Evolutionary conservation across 1,139 yeast genomes (phyloP).

Genomic region (Candida anutae): DNA sequence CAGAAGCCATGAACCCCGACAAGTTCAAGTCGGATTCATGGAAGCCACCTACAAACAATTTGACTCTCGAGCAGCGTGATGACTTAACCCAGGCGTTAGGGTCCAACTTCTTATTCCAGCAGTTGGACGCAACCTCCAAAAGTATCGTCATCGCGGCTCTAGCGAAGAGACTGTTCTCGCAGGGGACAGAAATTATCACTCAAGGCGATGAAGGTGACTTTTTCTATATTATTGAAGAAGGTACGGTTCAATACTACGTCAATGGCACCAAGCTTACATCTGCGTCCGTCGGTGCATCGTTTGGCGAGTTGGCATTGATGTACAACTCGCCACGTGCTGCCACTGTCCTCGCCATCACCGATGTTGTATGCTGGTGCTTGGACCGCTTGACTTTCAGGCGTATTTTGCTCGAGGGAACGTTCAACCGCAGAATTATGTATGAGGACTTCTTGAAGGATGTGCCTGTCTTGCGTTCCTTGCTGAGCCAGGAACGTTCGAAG

Average conservation of each 20-base stretch:
- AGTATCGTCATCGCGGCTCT: slow-evolving; percentile 76
- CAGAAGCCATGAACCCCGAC: slow-evolving; percentile 63
- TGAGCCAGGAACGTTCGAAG: slow-evolving; percentile 81
- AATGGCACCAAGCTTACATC: slow-evolving; percentile 67
- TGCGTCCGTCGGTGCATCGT: slow-evolving; percentile 79
- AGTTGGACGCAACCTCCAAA: slow-evolving; percentile 66
- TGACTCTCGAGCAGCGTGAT: slow-evolving; percentile 54
- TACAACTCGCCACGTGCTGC: slow-evolving; percentile 98
- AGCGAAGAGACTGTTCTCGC: slow-evolving; percentile 56
- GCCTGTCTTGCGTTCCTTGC: slow-evolving; percentile 63
- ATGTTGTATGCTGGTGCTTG: slow-evolving; percentile 73
- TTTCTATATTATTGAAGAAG: slow-evolving; percentile 82
- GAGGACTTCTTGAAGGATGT: slow-evolving; percentile 86
- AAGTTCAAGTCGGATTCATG: slow-evolving; percentile 52
- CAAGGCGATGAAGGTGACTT: slow-evolving; percentile 98
- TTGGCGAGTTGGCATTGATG: slow-evolving; percentile 96
- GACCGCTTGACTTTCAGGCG: slow-evolving; percentile 91
- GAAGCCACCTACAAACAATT: slow-evolving; percentile 67
- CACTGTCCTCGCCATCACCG: slow-evolving; percentile 71
- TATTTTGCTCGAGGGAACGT: slow-evolving; percentile 82
- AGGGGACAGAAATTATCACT: slow-evolving; percentile 62
- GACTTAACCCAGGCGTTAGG: slow-evolving; percentile 67
- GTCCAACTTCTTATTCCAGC: slow-evolving; percentile 75
- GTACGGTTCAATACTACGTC: slow-evolving; percentile 74
- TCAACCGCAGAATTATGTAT: slow-evolving; percentile 83